Evolutionary conservation across 768 basidiomycete genomes (phyloP).

Genomic region (Agaricus subrufescens): DNA sequence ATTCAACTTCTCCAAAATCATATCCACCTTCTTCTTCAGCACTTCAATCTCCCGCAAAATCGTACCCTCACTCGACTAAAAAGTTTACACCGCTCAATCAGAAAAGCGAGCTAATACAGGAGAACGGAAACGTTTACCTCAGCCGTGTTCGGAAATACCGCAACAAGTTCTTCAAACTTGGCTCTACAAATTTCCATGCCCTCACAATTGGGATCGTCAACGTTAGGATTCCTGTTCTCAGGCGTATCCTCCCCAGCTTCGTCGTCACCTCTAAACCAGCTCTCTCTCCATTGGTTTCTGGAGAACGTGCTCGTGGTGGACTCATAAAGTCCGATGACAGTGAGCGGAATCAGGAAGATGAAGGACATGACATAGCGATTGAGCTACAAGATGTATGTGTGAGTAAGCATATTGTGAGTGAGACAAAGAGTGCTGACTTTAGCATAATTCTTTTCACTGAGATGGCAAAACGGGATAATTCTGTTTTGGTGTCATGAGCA

Average conservation of each 20-base stretch:
- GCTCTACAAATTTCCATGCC: constrained; percentile 68
- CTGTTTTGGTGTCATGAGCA: constrained; percentile 23
- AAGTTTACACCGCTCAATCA: neutral
- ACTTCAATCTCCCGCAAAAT: constrained; percentile 61
- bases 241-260: constrained; percentile 55
- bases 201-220: constrained; percentile 47
- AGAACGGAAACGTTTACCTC: constrained; percentile 44
- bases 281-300: constrained; percentile 59
- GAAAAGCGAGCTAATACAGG: neutral
- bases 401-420: neutral
- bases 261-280: constrained; percentile 60
- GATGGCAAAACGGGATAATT: constrained; percentile 32
- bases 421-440: constrained; percentile 28
- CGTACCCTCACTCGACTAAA: constrained; percentile 65
- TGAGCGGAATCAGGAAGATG: constrained; percentile 80
- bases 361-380: constrained; percentile 75
- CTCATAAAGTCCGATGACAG: constrained; percentile 73
- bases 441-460: constrained; percentile 54
- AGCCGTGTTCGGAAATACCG: constrained; percentile 66
- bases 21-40: constrained; percentile 43
- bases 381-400: constrained; percentile 35
- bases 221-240: constrained; percentile 51
- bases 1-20: constrained; percentile 23
- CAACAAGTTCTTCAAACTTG: constrained; percentile 63
- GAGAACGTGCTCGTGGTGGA: constrained; percentile 40